These are phyloP conservation scores for Sungouiella blattae DNA, from an alignment of 805 yeast species.

Conservation along the genomic window DNA sequence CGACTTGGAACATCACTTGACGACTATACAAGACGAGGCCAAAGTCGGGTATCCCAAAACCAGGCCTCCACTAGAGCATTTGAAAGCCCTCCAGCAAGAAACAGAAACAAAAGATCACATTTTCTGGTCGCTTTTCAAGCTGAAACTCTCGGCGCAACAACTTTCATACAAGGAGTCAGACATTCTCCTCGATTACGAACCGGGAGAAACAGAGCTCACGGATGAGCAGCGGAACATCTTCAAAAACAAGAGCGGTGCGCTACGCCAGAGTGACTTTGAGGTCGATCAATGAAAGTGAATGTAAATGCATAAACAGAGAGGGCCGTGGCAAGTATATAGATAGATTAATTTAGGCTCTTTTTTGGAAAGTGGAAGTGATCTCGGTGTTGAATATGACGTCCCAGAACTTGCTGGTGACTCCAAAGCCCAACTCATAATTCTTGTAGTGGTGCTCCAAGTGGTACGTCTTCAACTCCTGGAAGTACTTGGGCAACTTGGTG, in stretches of 20 bases:
- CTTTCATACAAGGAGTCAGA: constrained; percentile 6
- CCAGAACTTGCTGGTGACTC: constrained; percentile 94
- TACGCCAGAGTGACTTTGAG: background rate
- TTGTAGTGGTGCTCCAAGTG: constrained; percentile 98
- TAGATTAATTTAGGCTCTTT: constrained; percentile 22
- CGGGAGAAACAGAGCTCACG: background rate
- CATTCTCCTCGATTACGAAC: background rate
- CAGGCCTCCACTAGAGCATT: background rate
- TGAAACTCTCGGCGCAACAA: constrained; percentile 4
- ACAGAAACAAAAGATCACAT: constrained; percentile 6
- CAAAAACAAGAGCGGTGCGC: background rate
- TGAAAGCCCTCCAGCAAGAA: constrained; percentile 3
- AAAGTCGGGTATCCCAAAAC: background rate
- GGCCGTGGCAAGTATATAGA: background rate
- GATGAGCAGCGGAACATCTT: background rate
- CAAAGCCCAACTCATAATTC: constrained; percentile 94
- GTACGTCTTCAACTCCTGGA: constrained; percentile 79
- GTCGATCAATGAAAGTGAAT: background rate
- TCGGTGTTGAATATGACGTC: constrained; percentile 86
- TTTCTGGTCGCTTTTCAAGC: constrained; percentile 7
- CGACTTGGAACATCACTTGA: constrained; percentile 8
- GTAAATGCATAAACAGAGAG: background rate
- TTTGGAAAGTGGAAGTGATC: constrained; percentile 50
- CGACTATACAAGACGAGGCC: constrained; percentile 6
- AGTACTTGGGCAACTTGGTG: constrained; percentile 68